Evolutionary conservation across 2,329 filamentous ascomycete species (phyloP).

Genomic region (Dothideomycetidae sp.): DNA sequence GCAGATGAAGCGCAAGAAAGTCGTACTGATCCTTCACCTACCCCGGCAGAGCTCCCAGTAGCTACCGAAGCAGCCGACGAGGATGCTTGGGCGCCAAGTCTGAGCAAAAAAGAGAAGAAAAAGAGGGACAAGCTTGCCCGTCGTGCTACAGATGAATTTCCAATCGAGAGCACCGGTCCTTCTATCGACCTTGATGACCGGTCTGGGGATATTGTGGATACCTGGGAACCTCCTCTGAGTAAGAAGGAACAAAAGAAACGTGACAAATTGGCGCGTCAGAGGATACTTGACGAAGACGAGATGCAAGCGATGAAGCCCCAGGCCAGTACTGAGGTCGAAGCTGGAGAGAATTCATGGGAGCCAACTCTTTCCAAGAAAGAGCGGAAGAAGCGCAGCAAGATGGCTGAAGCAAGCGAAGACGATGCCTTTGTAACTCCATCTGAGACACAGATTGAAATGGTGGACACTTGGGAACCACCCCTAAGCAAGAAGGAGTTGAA

Average conservation of each 20-base stretch:
- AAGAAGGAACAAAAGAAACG: conserved; percentile 28
- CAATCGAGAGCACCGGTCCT: neutral
- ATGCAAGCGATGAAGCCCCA: conserved; percentile 18
- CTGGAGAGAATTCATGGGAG: conserved; percentile 17
- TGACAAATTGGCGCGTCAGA: conserved; percentile 23
- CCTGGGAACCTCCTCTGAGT: conserved; percentile 21
- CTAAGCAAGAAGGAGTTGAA: conserved; percentile 14
- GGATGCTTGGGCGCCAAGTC: conserved; percentile 5
- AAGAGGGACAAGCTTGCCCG: conserved; percentile 4
- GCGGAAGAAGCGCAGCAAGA: conserved; percentile 35
- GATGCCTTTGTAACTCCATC: neutral
- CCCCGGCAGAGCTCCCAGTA: too few relatives aligned
- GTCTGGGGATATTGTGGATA: conserved; percentile 11
- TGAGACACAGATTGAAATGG: neutral
- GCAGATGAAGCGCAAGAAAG: conserved; percentile 1
- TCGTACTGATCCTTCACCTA: neutral
- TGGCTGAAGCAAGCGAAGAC: conserved; percentile 10
- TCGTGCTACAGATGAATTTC: conserved; percentile 2
- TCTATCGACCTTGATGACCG: neutral
- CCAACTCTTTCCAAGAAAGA: conserved; percentile 36
- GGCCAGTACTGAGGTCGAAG: conserved; percentile 20
- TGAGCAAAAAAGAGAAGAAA: conserved; percentile 9
- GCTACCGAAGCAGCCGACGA: neutral
- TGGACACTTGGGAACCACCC: conserved; percentile 10
- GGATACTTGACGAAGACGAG: neutral